Evolutionary conservation across 2,329 filamentous ascomycete species (phyloP).

Genomic region (Alternaria solani): DNA sequence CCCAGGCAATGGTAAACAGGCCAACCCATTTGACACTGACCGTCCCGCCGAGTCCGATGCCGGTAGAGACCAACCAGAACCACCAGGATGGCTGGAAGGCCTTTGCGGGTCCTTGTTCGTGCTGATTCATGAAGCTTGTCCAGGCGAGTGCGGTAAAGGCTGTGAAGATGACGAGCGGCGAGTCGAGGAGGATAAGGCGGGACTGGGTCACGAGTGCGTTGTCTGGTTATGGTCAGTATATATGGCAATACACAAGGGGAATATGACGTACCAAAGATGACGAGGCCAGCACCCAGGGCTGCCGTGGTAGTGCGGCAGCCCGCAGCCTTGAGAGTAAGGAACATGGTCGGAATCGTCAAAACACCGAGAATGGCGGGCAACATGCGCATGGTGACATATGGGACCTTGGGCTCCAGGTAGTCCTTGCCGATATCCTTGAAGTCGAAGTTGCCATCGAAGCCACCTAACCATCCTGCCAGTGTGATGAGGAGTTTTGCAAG

Average conservation of each 20-base stretch:
- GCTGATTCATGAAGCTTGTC: slow-evolving; percentile 93
- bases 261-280: slow-evolving; percentile 79
- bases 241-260: background rate
- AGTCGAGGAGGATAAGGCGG: slow-evolving; percentile 93
- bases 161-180: slow-evolving; percentile 90
- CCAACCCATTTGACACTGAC: slow-evolving; percentile 99
- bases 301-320: slow-evolving; percentile 90
- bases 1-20: slow-evolving; percentile 98
- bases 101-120: slow-evolving; percentile 87
- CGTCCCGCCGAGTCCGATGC: slow-evolving; percentile 86
- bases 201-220: slow-evolving; percentile 96
- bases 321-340: slow-evolving; percentile 88
- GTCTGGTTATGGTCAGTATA: slow-evolving; percentile 64
- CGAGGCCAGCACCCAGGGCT: slow-evolving; percentile 79
- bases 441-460: slow-evolving; percentile 94
- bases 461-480: slow-evolving; percentile 90
- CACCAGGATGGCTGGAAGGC: slow-evolving; percentile 93
- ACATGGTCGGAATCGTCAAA: slow-evolving; percentile 88
- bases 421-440: slow-evolving; percentile 99
- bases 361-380: slow-evolving; percentile 91
- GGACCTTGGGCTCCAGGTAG: slow-evolving; percentile 91
- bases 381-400: slow-evolving; percentile 97
- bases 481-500: slow-evolving; percentile 97
- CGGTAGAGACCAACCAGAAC: slow-evolving; percentile 93
- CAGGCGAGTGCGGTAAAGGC: slow-evolving; percentile 90